Percentiles rank a stretch among this genome's conserved stretches.
phyloP scores from a whole-genome alignment of 805 yeast genomes.

The Isabelozyma rhagii region DNA sequence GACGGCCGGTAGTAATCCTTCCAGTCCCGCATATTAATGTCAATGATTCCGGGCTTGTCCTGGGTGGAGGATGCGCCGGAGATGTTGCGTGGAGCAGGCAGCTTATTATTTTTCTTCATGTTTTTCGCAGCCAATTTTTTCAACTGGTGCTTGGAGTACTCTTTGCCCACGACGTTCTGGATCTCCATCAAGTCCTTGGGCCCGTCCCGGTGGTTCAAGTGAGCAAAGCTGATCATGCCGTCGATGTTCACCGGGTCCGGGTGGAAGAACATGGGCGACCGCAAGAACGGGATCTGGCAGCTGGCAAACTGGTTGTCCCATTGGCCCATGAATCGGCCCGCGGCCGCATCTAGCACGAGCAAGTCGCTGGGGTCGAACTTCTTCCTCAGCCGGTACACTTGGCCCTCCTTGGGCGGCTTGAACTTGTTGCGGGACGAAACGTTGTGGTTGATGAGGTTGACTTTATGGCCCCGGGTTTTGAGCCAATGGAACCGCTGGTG shows the following conservation, averaged over 20 bases:
- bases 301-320: constrained; percentile 43
- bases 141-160: constrained; percentile 40
- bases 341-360: constrained; percentile 33
- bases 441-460: constrained; percentile 18
- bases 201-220: constrained; percentile 23
- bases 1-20: constrained; percentile 44
- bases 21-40: constrained; percentile 42
- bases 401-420: constrained; percentile 6
- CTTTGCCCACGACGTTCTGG: constrained; percentile 42
- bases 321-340: constrained; percentile 35
- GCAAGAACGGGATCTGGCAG: constrained; percentile 39
- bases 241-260: constrained; percentile 44
- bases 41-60: constrained; percentile 34
- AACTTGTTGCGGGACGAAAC: constrained; percentile 9
- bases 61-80: constrained; percentile 16
- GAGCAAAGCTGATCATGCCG: constrained; percentile 41
- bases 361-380: constrained; percentile 24
- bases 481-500: constrained; percentile 48
- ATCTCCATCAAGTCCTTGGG: constrained; percentile 36
- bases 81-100: constrained; percentile 8
- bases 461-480: constrained; percentile 25
- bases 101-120: constrained; percentile 5
- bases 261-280: constrained; percentile 50
- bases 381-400: constrained; percentile 8
- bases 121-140: constrained; percentile 24